Evolutionary conservation across 257 asterid genomes (phyloP).

Genomic region (Solanum medicagineum): DNA sequence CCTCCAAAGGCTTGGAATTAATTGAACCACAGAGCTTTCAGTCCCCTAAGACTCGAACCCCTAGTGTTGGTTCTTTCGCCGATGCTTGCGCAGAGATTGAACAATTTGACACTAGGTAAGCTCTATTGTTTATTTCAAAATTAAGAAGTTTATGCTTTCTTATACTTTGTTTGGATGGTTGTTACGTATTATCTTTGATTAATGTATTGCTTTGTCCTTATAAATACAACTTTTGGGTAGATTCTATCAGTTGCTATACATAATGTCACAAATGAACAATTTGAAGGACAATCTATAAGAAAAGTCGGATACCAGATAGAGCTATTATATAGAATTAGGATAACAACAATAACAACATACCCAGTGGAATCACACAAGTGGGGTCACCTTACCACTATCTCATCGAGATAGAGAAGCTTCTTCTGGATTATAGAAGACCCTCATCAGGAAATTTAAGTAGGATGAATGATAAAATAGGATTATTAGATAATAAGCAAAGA

Average conservation of each 20-base stretch:
- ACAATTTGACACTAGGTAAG: not conserved
- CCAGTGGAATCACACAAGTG: too few species aligned
- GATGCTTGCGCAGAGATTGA: not conserved
- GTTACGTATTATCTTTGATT: not conserved
- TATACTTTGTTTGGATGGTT: not conserved
- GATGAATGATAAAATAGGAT: not conserved
- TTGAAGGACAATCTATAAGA: not conserved
- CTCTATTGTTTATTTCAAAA: not conserved
- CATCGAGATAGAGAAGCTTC: too few species aligned
- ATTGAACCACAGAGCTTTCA: not conserved
- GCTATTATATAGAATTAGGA: too few species aligned
- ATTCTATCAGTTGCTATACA: not conserved
- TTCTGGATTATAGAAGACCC: too few species aligned
- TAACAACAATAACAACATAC: too few species aligned
- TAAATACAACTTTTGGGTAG: not conserved
- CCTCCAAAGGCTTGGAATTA: not conserved
- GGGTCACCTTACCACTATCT: too few species aligned
- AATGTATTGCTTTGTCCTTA: not conserved
- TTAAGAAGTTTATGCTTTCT: not conserved
- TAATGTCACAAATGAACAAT: not conserved
- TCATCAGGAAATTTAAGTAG: too few species aligned
- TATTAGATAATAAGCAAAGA: not conserved
- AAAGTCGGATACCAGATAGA: too few species aligned
- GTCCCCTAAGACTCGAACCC: not conserved
- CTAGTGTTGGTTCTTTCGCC: conserved; percentile 6